A percentile compares a stretch with the other conserved stretches of the same genome.
phyloP scores from a whole-genome alignment of 2,329 filamentous ascomycete genomes.

The Alternaria sp. region DNA sequence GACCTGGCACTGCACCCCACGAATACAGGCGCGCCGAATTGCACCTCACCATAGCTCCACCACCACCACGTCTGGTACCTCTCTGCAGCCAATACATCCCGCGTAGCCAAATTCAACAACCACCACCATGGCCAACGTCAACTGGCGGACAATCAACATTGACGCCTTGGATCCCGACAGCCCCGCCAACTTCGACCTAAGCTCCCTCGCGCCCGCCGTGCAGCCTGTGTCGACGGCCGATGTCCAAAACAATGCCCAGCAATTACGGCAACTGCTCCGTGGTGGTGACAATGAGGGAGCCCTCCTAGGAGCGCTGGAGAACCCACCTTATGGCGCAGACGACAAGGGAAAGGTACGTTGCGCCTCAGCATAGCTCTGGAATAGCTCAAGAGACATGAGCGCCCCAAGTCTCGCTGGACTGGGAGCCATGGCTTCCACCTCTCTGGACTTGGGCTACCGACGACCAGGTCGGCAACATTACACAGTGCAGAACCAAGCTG shows the following conservation, averaged over 20 bases:
- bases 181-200: conserved; percentile 87
- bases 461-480: conserved; percentile 29
- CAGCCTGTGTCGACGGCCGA: conserved; percentile 79
- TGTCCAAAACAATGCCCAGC: conserved; percentile 77
- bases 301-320: conserved; percentile 82
- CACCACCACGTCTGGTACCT: conserved; percentile 22
- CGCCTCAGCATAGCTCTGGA: not conserved
- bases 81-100: not conserved
- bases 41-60: conserved; percentile 30
- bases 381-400: conserved; percentile 12
- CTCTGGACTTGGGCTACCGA: conserved; percentile 35
- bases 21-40: conserved; percentile 28
- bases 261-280: conserved; percentile 86
- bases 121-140: conserved; percentile 59
- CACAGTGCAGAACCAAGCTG: conserved; percentile 35
- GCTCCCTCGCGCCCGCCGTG: conserved; percentile 79
- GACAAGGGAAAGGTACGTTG: conserved; percentile 61
- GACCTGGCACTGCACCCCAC: conserved; percentile 36
- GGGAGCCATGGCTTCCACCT: conserved; percentile 26
- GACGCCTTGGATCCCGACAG: conserved; percentile 91
- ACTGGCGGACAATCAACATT: conserved; percentile 91
- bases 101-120: not conserved
- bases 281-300: conserved; percentile 89
- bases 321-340: conserved; percentile 73
- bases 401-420: conserved; percentile 8